Percentiles rank a stretch among this genome's conserved stretches.
phyloP scores from a whole-genome alignment of 768 basidiomycete genomes.

The Mycena polygramma region DNA sequence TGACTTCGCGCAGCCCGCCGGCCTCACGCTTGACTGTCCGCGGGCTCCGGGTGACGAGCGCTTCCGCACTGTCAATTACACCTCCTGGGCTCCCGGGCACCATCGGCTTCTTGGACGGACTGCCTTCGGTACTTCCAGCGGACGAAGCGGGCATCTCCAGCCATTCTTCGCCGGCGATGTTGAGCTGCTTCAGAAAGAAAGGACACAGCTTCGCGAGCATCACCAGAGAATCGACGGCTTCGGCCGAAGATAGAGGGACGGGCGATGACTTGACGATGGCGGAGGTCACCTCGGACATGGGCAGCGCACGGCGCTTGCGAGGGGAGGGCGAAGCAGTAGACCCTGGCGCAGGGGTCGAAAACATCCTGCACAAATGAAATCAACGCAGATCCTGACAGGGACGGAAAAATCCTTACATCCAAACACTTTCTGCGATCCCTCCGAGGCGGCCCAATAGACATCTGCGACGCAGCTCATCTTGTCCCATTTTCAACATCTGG shows the following conservation, averaged over 20 bases:
- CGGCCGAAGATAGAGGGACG: conserved; percentile 81
- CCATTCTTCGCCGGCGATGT: conserved; percentile 71
- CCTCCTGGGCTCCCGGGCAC: conserved; percentile 61
- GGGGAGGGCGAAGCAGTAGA: conserved; percentile 65
- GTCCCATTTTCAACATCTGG: conserved; percentile 76
- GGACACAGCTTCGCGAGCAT: conserved; percentile 80
- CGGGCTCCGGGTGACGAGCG: conserved; percentile 78
- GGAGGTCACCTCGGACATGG: conserved; percentile 71
- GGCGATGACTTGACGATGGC: conserved; percentile 86
- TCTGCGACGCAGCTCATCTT: conserved; percentile 83
- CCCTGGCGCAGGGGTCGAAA: conserved; percentile 70
- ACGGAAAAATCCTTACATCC: conserved; percentile 72
- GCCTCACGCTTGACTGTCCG: conserved; percentile 76
- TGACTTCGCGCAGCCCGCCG: conserved; percentile 82
- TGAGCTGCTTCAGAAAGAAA: conserved; percentile 79
- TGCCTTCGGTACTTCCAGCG: conserved; percentile 44
- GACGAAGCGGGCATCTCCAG: conserved; percentile 71
- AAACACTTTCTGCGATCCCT: conserved; percentile 88
- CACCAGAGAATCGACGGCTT: conserved; percentile 80
- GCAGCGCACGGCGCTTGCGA: conserved; percentile 81
- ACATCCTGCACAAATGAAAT: conserved; percentile 64
- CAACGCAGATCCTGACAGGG: neutral
- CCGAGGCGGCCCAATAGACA: conserved; percentile 83
- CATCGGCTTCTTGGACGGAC: conserved; percentile 58
- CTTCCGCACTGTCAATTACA: conserved; percentile 71